Conservation (phyloP, 176 grass and related monocot species). For the Oryza punctata region DNA sequence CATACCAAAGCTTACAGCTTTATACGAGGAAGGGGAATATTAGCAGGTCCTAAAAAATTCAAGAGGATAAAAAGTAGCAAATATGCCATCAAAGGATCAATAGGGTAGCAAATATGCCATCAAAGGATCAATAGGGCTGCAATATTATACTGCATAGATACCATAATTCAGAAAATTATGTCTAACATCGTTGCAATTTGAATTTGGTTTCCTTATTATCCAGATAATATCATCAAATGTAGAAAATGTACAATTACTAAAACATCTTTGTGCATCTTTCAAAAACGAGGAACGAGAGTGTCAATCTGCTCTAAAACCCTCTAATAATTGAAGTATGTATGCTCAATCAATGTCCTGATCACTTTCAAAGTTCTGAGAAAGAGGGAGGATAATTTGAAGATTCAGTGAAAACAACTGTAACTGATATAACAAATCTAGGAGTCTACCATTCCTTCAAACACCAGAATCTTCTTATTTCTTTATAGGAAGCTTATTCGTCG, state of each 20-base stretch:
- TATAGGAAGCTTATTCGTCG: neutral
- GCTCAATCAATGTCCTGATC: neutral
- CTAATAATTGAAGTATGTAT: neutral
- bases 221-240: neutral
- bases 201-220: conserved; percentile 15
- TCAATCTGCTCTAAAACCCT: neutral
- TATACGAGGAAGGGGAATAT: conserved; percentile 41
- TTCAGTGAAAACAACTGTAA: neutral
- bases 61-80: conserved; percentile 18
- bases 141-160: conserved; percentile 18
- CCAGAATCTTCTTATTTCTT: neutral
- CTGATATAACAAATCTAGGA: neutral
- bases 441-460: neutral
- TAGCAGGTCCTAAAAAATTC: conserved; percentile 19
- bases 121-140: conserved; percentile 1
- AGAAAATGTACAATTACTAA: neutral
- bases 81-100: conserved; percentile 28
- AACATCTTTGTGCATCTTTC: neutral
- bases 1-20: neutral
- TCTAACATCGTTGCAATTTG: conserved; percentile 4
- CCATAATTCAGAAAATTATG: neutral
- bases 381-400: conserved; percentile 7
- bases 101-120: conserved; percentile 27
- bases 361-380: neutral
- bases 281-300: neutral